Evolutionary conservation across 106 monocot species (phyloP), one percentile per base, ranked within the genome.

Genomic region (Triglochin maritima): DNA sequence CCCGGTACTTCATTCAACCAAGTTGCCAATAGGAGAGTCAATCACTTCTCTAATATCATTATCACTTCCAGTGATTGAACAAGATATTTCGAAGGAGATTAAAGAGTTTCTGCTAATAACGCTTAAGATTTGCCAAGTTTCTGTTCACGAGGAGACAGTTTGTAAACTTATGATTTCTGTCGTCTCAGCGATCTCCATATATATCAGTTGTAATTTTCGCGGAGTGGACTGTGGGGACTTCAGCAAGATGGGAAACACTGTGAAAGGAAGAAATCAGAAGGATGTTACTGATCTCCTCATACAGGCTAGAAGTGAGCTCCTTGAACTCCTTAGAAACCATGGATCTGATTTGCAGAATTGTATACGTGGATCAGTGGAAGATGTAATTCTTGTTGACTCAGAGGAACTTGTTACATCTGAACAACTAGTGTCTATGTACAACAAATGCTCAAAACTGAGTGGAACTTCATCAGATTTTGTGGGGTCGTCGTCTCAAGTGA

Each of bases 51-150:
- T 86, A 41, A 73, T 78, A 57, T 79, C 71, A 16, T 74, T 92
- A 15, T 69, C 69, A 41, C 80, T 81, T 66, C 71, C 73, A 49
- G 17, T 77, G 44, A 71, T 76, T 56, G 74, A 77, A 57, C 47
- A 62, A 44, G 82, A 98, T 62, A 60, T 91, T 17, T 71, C 84
- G 52, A 63, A 56, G 67, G 86, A 84, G 74, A 72, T 98, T 74
- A 88, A 76, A 74, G 74, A 77, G 56, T 88, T 98, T 67, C 52
- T 98, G 66, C 73, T 57, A 42, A 58, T 88, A 57, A 44, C 71
- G 49, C 63, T 98, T 59, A 82, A 76, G 53, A 76, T 82, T 46
- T 84, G 71, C 46, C 81, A 88, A 75, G 41, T 56, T 55, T 68
- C 82, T 63, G 66, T 83, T 65, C 45, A 68, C 65, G 72, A 72